A percentile compares a stretch with the other conserved stretches of the same genome.
Conservation (phyloP, 371 early-diverging fungal genomes). For the Mucor sp. region DNA sequence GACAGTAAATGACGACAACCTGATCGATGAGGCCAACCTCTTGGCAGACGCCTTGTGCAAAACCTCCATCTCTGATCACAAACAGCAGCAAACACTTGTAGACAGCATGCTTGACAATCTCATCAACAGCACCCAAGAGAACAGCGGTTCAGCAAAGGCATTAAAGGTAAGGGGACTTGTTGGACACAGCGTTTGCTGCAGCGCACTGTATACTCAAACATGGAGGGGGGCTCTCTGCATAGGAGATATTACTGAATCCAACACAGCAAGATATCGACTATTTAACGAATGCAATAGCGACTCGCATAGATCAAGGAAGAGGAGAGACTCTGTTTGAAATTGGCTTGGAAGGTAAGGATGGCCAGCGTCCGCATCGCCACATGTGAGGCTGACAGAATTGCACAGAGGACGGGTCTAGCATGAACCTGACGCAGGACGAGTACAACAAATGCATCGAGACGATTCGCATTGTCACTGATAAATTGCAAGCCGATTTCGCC, state of each 20-base stretch:
- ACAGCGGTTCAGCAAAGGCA: neutral
- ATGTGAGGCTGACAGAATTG: neutral
- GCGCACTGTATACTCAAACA: neutral
- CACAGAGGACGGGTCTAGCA: constrained; percentile 72
- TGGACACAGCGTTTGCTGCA: neutral
- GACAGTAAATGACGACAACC: constrained; percentile 5
- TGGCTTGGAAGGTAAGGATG: constrained; percentile 70
- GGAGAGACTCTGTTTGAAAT: constrained; percentile 83
- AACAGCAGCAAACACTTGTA: neutral
- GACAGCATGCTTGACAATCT: constrained; percentile 9
- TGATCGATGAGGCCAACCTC: constrained; percentile 18
- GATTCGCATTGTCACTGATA: constrained; percentile 42
- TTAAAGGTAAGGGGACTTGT: neutral
- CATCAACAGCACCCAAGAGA: neutral
- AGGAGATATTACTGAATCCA: constrained; percentile 43
- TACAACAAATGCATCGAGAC: constrained; percentile 51
- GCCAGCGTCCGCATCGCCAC: too few relatives aligned
- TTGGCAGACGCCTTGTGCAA: constrained; percentile 21
- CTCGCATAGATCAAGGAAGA: constrained; percentile 62
- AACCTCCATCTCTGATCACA: constrained; percentile 11
- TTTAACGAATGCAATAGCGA: constrained; percentile 43
- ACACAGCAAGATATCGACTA: constrained; percentile 45
- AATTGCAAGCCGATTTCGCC: constrained; percentile 66
- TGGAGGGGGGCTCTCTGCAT: neutral
- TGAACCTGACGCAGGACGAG: constrained; percentile 69